Conservation (phyloP, 768 basidiomycete genomes). For the Leucocoprinus leucothites region DNA sequence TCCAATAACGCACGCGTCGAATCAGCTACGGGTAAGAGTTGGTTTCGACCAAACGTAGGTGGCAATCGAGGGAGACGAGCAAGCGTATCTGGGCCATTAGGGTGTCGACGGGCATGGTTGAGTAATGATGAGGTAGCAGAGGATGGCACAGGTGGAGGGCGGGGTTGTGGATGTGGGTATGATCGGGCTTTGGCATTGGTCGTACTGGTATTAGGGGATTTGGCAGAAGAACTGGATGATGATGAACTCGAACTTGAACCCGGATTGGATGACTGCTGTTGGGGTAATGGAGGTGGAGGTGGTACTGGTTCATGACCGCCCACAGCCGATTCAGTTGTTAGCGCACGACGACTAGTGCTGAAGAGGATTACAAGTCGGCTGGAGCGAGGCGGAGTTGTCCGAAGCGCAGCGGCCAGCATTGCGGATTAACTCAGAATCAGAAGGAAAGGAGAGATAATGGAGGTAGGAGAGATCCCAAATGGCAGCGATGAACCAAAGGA, state of each 20-base stretch:
- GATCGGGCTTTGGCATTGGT: constrained; percentile 23
- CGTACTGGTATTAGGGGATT: constrained; percentile 7
- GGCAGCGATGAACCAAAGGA: neutral
- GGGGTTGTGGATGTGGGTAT: constrained; percentile 44
- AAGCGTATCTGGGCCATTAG: constrained; percentile 6
- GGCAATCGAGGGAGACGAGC: constrained; percentile 54
- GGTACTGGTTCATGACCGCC: constrained; percentile 16
- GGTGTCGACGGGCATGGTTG: constrained; percentile 16
- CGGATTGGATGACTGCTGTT: neutral
- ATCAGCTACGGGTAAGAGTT: constrained; percentile 75
- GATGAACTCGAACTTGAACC: constrained; percentile 7
- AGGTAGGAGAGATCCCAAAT: neutral
- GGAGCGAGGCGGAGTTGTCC: constrained; percentile 13
- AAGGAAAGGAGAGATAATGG: neutral
- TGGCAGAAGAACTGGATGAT: constrained; percentile 9
- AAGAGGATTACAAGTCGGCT: constrained; percentile 15
- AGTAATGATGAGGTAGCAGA: neutral
- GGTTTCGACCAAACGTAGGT: constrained; percentile 74
- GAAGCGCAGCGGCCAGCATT: neutral
- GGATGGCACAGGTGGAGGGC: constrained; percentile 33
- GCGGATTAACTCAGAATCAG: neutral
- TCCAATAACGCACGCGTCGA: constrained; percentile 80
- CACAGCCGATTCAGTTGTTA: constrained; percentile 41
- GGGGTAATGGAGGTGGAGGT: neutral
- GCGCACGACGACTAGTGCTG: constrained; percentile 34